phyloP scores from a whole-genome alignment of 2,329 filamentous ascomycete species.

The Fusarium neocosmosporiellum region DNA sequence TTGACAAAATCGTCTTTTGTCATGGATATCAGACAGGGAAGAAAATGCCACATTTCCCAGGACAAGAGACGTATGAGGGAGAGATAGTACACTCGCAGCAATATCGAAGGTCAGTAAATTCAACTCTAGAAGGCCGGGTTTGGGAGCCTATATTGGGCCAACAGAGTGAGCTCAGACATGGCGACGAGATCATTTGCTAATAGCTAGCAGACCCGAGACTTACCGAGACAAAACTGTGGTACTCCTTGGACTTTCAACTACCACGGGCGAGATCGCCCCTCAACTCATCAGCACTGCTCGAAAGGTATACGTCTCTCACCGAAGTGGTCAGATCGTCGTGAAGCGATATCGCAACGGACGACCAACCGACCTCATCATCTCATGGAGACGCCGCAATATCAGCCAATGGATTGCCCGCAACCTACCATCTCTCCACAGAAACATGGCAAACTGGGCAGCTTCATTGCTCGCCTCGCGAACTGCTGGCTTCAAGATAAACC shows the following conservation, averaged over 20 bases:
- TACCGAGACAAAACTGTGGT: slow-evolving; percentile 16
- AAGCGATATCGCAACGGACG: slow-evolving; percentile 15
- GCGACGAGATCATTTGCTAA: rapidly evolving
- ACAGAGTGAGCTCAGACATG: background rate
- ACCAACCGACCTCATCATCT: background rate
- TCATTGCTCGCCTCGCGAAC: slow-evolving; percentile 3
- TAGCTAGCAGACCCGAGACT: background rate
- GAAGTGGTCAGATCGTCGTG: slow-evolving; percentile 17
- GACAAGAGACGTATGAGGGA: background rate
- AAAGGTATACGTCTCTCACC: slow-evolving; percentile 24
- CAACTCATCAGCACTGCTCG: background rate
- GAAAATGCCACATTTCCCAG: slow-evolving; percentile 15
- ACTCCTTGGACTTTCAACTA: slow-evolving; percentile 6
- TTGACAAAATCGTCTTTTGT: slow-evolving; percentile 27
- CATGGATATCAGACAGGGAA: slow-evolving; percentile 23
- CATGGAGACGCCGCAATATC: slow-evolving; percentile 22
- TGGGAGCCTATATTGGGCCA: background rate
- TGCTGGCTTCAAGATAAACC: background rate
- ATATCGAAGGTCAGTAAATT: slow-evolving; percentile 4
- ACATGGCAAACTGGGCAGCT: background rate
- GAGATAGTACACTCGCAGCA: slow-evolving; percentile 23
- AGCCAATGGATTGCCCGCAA: slow-evolving; percentile 18
- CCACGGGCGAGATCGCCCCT: slow-evolving; percentile 17
- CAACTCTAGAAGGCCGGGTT: rapidly evolving
- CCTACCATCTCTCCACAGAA: slow-evolving; percentile 2